Percentiles rank a stretch among this genome's conserved stretches.
phyloP scores from a whole-genome alignment of 73 alveolate species.

The Paramecium sonneborni region DNA sequence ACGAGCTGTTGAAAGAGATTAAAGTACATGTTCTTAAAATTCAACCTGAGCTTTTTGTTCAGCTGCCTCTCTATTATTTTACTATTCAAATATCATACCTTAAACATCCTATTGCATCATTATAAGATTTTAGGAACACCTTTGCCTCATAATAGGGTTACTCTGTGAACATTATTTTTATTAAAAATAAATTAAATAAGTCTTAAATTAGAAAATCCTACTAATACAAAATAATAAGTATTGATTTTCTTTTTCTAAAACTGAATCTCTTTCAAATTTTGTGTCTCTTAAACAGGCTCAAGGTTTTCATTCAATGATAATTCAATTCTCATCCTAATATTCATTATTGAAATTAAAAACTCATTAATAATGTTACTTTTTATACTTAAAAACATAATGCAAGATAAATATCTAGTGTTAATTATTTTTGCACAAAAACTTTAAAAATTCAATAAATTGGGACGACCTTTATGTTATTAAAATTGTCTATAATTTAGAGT shows the following conservation, averaged over 20 bases:
- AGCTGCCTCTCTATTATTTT: neutral
- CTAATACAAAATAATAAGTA: slow-evolving; percentile 52
- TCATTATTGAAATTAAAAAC: neutral
- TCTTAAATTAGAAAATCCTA: slow-evolving; percentile 61
- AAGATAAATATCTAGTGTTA: slow-evolving; percentile 31
- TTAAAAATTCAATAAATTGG: slow-evolving; percentile 1
- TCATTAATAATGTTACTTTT: neutral
- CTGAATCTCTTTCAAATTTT: neutral
- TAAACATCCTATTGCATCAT: slow-evolving; percentile 1
- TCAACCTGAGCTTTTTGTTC: slow-evolving; percentile 26
- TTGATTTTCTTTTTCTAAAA: slow-evolving; percentile 22
- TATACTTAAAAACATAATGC: neutral
- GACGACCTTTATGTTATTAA: slow-evolving; percentile 50
- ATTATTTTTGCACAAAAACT: neutral
- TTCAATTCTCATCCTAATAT: slow-evolving; percentile 36
- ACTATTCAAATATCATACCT: neutral
- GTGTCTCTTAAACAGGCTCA: neutral
- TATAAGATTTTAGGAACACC: neutral
- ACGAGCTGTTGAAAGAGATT: neutral
- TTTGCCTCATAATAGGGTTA: slow-evolving; percentile 32
- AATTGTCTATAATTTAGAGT: neutral
- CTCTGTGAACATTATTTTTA: slow-evolving; percentile 22
- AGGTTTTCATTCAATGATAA: neutral
- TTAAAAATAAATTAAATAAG: slow-evolving; percentile 32
- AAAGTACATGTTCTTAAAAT: neutral